These are phyloP conservation scores for Sporopachydermia lactativora DNA, from an alignment of 805 yeast species.

Conservation along the genomic window DNA sequence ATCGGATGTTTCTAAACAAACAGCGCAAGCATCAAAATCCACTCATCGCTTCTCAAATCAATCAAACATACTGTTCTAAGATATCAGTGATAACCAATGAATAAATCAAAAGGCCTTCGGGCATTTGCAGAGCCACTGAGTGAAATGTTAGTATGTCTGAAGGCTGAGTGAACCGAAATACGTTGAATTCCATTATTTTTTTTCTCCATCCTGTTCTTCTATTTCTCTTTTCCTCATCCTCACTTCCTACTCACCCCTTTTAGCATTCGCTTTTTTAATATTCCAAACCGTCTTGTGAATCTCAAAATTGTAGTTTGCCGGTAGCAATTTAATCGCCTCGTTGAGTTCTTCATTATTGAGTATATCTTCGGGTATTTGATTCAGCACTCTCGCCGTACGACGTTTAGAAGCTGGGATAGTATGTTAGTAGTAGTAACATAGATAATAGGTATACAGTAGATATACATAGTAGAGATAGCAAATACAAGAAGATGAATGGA, in stretches of 20 bases:
- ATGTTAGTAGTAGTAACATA: constrained; percentile 16
- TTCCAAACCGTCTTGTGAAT: constrained; percentile 95
- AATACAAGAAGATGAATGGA: too few relatives aligned
- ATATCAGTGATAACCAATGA: constrained; percentile 86
- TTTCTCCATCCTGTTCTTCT: too few relatives aligned
- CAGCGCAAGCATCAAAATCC: too few relatives aligned
- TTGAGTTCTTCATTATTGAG: constrained; percentile 69
- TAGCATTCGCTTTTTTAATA: constrained; percentile 57
- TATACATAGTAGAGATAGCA: too few relatives aligned
- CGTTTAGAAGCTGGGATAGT: constrained; percentile 14
- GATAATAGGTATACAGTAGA: constrained; percentile 3
- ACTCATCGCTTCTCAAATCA: background rate
- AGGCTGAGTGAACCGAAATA: constrained; percentile 1
- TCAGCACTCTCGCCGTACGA: constrained; percentile 36
- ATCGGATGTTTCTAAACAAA: too few relatives aligned
- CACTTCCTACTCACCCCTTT: constrained; percentile 27
- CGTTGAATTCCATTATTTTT: too few relatives aligned
- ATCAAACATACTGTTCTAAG: constrained; percentile 40
- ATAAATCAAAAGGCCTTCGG: constrained; percentile 86
- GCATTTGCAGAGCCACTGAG: constrained; percentile 85
- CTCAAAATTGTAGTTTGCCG: constrained; percentile 89
- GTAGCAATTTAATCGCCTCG: constrained; percentile 67
- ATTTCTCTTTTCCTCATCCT: too few relatives aligned
- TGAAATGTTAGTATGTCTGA: background rate
- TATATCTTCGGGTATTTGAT: constrained; percentile 83